Conservation (phyloP, 208 protist genomes). For the Leptomonas pyrrhocoris region DNA sequence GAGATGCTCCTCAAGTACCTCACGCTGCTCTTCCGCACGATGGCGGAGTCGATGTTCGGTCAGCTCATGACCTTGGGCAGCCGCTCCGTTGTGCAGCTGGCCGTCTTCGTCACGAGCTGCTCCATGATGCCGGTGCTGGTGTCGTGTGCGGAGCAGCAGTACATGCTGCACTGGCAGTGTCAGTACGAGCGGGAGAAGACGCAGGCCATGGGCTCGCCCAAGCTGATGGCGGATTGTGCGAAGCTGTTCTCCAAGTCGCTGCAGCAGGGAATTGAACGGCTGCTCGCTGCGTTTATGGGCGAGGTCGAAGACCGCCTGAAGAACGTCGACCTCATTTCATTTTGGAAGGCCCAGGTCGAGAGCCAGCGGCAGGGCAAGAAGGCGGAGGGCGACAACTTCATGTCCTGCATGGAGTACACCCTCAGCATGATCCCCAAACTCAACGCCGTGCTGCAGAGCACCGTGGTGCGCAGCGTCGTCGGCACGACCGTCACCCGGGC, state of each 20-base stretch:
- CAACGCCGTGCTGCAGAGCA: slow-evolving; percentile 55
- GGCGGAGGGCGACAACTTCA: slow-evolving; percentile 42
- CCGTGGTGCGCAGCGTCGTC: slow-evolving; percentile 79
- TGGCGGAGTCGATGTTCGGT: slow-evolving; percentile 68
- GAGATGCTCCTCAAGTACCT: slow-evolving; percentile 93
- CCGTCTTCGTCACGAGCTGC: slow-evolving; percentile 81
- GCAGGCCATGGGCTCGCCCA: slow-evolving; percentile 71
- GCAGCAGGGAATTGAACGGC: slow-evolving; percentile 77
- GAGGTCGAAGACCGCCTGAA: slow-evolving; percentile 71
- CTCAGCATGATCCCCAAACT: slow-evolving; percentile 73
- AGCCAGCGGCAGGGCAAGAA: slow-evolving; percentile 30
- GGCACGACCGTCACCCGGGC: slow-evolving; percentile 74
- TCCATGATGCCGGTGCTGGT: slow-evolving; percentile 78
- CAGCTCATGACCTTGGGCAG: slow-evolving; percentile 61
- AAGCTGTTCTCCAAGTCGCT: slow-evolving; percentile 73
- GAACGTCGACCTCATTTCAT: slow-evolving; percentile 49
- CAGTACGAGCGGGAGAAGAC: slow-evolving; percentile 59
- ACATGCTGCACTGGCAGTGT: slow-evolving; percentile 79
- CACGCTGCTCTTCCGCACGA: slow-evolving; percentile 85
- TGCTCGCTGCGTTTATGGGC: slow-evolving; percentile 61
- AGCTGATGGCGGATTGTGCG: slow-evolving; percentile 66
- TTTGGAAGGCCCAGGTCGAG: slow-evolving; percentile 74
- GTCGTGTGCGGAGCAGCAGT: slow-evolving; percentile 88
- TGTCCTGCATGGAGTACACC: slow-evolving; percentile 70
- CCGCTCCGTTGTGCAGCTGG: slow-evolving; percentile 66